Base-by-base conservation (phyloP, 2,329 filamentous ascomycete species). In the Aureobasidium sp. region DNA sequence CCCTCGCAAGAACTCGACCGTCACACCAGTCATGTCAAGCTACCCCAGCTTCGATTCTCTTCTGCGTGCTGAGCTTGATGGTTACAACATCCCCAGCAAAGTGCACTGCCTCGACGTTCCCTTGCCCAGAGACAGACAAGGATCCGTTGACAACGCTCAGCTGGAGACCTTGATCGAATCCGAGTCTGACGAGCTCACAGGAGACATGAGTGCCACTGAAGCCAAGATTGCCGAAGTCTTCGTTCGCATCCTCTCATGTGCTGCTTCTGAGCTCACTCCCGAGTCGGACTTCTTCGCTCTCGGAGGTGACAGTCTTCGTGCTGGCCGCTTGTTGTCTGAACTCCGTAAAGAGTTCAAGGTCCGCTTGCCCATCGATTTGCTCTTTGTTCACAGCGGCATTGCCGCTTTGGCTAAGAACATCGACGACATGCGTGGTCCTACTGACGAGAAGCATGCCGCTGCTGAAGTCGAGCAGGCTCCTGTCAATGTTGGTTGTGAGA, bases 271-370 rank as follows among this genome's bases (percentile, higher is more conserved):
- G 2, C 71, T 83, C 11, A 66, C 71, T 1, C 63, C 67, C 0
- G 68, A 75, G 1, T 76, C 77, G 0, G 79, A 82, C 66, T 83
- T 83, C 66, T 83, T 83, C 66, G 73, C 74, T 13, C 72, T 82
- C 15, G 81, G 81, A 6, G 81, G 82, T 21, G 81, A 84, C 66
- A 83, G 80, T 39, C 73, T 85, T 50, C 75, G 75, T 25, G 82
- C 82, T 36, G 82, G 82, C 2, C 75, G 75, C 37, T 74, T 85
- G 0, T 71, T 83, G 7, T 82, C 81, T 1, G 70, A 73, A 1
- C 73, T 84, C 3, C 77, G 82, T 16, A 74, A 73, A 32, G 74
- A 79, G 54, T 81, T 83, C 63, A 70, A 74, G 25, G 71, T 81
- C 1, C 75, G 77, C 21, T 70, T 84, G 0, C 77, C 81, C 0